Conservation (phyloP, 179 eudicot genomes). For the Carnegiea gigantea region DNA sequence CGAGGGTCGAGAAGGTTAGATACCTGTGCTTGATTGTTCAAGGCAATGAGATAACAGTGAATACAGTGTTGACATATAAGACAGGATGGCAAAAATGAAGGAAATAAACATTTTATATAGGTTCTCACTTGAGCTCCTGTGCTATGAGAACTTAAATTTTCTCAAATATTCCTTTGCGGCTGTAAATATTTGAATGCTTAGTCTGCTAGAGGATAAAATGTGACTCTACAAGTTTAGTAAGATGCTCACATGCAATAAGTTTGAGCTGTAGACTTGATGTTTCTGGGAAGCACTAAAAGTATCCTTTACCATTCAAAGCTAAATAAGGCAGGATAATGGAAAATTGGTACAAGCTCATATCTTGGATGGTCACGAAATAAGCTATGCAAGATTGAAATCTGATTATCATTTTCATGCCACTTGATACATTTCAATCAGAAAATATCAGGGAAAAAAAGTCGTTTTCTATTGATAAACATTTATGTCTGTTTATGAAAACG, state of each 20-base stretch:
- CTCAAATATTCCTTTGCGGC: not conserved
- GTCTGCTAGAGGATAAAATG: not conserved
- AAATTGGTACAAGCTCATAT: not conserved
- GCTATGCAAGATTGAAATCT: not conserved
- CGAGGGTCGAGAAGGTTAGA: too few species aligned
- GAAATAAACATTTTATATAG: not conserved
- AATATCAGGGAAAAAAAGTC: not conserved
- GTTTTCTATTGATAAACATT: not conserved
- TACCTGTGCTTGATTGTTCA: too few species aligned
- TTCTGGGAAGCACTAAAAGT: not conserved
- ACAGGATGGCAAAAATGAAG: not conserved
- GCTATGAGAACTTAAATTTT: not conserved
- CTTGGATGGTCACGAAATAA: not conserved
- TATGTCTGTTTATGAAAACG: not conserved
- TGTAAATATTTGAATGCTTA: not conserved
- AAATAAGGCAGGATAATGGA: not conserved
- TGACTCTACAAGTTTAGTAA: not conserved
- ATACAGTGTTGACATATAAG: too few species aligned
- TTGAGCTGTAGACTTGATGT: not conserved
- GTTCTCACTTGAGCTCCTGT: not conserved
- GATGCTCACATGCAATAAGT: not conserved
- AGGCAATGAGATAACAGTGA: too few species aligned
- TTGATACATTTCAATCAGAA: not conserved
- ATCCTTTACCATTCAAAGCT: not conserved
- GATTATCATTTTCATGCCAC: not conserved